Base-by-base conservation (phyloP, 139 green algal genomes). In the Chlamydomonas incerta region DNA sequence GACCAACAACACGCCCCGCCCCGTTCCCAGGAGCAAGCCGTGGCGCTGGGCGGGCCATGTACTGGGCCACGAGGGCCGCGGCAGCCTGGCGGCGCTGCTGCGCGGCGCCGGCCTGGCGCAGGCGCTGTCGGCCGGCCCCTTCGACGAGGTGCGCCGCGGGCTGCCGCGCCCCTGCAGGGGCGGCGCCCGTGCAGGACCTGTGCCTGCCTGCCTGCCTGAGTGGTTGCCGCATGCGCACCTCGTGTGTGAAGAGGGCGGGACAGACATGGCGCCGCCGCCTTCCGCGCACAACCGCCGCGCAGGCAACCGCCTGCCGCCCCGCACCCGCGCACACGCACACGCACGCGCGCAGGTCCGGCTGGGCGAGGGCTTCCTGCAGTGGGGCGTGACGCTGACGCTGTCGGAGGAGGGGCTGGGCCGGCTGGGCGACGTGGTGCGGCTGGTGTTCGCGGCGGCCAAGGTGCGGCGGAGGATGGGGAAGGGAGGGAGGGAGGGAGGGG, bases 31-130 rank as follows among this genome's bases (percentile, higher is more conserved):
- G 76, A 66, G 57, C 60, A 92, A 93, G 89, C 89, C 91, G 11
- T 94, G 91, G 91, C 87, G 81, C 24, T 88, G 74, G 89, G 89
- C 81, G 41, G 84, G 83, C 3, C 88, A 94, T 62, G 10, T 92
- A 68, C 46, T 94, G 75, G 91, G 91, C 6, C 90, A 93, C 63
- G 91, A 94, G 86, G 83, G 68, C 17, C 62, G 68, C 17, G 91
- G 91, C 65, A 87, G 66, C 23, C 55, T 88, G 10, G 91, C 91
- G 17, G 58, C 87, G 37, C 66, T 76, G 41, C 89, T 94, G 29
- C 92, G 92, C 68, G 37, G 66, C 20, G 82, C 84, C 34, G 91
- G 91, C 1, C 75, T 93, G 87, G 80, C 79, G 73, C 86, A 89
- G 70, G 69, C 70, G 68, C 63, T 73, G 58, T 74, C 21, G 37